phyloP scores from a whole-genome alignment of 2,329 filamentous ascomycete genomes.

The Capronia coronata region DNA sequence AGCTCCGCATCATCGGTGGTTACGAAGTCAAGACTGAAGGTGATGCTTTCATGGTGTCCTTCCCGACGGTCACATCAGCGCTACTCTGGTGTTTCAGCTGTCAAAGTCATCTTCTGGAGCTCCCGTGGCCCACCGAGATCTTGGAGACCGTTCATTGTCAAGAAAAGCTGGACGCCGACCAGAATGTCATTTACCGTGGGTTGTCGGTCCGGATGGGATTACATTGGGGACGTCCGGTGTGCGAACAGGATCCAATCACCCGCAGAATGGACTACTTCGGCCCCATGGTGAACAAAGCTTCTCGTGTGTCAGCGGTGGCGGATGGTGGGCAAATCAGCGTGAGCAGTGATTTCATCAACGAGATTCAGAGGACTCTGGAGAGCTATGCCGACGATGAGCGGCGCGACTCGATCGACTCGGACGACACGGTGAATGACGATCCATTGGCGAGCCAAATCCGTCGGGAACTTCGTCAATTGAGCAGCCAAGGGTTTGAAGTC shows the following conservation, averaged over 20 bases:
- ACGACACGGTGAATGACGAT: conserved; percentile 71
- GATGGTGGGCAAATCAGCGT: conserved; percentile 97
- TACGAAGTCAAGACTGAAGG: conserved; percentile 99
- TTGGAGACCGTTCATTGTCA: conserved; percentile 79
- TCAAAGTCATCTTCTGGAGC: conserved; percentile 78
- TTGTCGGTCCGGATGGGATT: conserved; percentile 96
- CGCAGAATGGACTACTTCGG: conserved; percentile 99
- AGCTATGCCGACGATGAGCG: conserved; percentile 81
- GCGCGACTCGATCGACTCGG: conserved; percentile 59
- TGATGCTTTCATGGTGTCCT: conserved; percentile 98
- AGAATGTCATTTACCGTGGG: conserved; percentile 84
- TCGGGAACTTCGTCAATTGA: conserved; percentile 78
- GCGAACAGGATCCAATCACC: conserved; percentile 91
- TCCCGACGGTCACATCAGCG: conserved; percentile 89
- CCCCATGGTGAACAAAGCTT: conserved; percentile 96
- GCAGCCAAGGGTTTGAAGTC: conserved; percentile 88
- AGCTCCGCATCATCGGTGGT: conserved; percentile 85
- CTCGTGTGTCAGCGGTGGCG: conserved; percentile 86
- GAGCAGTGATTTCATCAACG: conserved; percentile 92
- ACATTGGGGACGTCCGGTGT: conserved; percentile 90
- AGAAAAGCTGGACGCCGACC: conserved; percentile 73
- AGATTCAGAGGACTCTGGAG: conserved; percentile 86
- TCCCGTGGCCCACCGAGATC: conserved; percentile 89
- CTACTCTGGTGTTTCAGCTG: conserved; percentile 95
- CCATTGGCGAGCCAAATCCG: conserved; percentile 68